phyloP scores from a whole-genome alignment of 78 protist genomes.

The Emiliania huxleyi region DNA sequence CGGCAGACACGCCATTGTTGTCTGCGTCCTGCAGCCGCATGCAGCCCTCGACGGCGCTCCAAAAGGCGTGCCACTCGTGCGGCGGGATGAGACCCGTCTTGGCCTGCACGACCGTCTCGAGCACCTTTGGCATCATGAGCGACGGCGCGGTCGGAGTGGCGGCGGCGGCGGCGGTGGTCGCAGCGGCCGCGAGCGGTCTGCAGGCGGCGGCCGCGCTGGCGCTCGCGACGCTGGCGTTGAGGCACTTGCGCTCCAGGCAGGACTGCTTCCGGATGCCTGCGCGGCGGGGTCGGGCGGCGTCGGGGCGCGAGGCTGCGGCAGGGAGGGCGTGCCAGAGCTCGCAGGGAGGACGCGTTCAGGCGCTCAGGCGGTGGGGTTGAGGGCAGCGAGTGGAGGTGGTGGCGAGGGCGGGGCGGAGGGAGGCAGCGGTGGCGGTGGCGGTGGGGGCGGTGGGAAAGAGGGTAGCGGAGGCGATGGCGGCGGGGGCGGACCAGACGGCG shows the following conservation, averaged over 20 bases:
- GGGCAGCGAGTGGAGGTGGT: too few relatives aligned
- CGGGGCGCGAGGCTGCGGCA: background rate
- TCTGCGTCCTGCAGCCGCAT: background rate
- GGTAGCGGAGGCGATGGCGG: too few relatives aligned
- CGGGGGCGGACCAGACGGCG: too few relatives aligned
- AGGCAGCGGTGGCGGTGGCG: too few relatives aligned
- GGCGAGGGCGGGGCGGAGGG: too few relatives aligned
- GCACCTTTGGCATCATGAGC: background rate
- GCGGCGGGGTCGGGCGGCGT: background rate
- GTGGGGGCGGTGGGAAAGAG: too few relatives aligned
- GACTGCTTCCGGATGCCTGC: conserved; percentile 2
- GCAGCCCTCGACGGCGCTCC: background rate
- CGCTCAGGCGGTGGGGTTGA: too few relatives aligned
- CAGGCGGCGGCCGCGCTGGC: too few relatives aligned
- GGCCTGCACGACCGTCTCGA: background rate
- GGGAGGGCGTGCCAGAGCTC: too few relatives aligned
- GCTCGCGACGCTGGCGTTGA: too few relatives aligned
- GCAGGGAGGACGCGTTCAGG: too few relatives aligned
- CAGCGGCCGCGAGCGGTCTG: too few relatives aligned
- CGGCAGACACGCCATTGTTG: background rate
- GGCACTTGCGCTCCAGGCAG: background rate
- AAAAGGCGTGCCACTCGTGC: background rate
- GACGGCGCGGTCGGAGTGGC: background rate
- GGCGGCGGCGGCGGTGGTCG: background rate
- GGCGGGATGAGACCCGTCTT: background rate